Percentiles rank a stretch among this genome's conserved stretches.
Conservation (phyloP, 2,329 filamentous ascomycete genomes). For the Penicillium sp. region DNA sequence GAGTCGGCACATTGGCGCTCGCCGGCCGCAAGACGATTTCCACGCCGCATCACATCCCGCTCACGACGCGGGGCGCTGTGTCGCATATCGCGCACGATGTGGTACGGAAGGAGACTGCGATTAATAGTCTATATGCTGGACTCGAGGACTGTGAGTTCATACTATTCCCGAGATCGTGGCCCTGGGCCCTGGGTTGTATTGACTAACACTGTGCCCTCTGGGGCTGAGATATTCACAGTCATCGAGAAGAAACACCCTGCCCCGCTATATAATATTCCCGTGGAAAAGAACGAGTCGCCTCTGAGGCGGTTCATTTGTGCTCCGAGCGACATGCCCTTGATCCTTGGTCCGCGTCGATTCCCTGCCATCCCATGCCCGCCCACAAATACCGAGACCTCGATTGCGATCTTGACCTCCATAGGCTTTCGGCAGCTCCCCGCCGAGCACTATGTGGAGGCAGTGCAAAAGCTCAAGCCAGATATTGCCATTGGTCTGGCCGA, state of each 20-base stretch:
- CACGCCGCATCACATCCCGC: conserved; percentile 78
- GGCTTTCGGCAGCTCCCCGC: conserved; percentile 73
- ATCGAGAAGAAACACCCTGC: conserved; percentile 57
- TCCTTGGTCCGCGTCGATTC: conserved; percentile 74
- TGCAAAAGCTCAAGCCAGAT: conserved; percentile 69
- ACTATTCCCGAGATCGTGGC: no score
- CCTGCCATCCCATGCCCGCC: conserved; percentile 69
- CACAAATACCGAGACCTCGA: conserved; percentile 65
- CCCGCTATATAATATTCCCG: conserved; percentile 51
- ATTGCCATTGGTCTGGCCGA: conserved; percentile 78
- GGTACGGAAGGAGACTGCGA: conserved; percentile 60
- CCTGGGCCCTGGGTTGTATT: not conserved
- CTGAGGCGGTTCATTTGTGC: conserved; percentile 76
- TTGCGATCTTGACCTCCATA: conserved; percentile 80
- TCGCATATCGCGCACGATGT: conserved; percentile 90
- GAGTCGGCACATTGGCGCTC: conserved; percentile 66
- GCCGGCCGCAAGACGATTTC: conserved; percentile 63
- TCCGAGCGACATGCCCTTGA: conserved; percentile 61
- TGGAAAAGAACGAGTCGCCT: conserved; percentile 49
- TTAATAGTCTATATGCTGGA: conserved; percentile 72
- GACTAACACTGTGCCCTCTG: conserved; percentile 32
- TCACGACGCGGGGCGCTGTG: conserved; percentile 77
- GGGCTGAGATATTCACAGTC: conserved; percentile 54
- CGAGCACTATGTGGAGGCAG: conserved; percentile 65
- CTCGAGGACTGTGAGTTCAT: conserved; percentile 84